phyloP scores from a whole-genome alignment of 371 early-diverging fungal species.

The Mortierella sp. region DNA sequence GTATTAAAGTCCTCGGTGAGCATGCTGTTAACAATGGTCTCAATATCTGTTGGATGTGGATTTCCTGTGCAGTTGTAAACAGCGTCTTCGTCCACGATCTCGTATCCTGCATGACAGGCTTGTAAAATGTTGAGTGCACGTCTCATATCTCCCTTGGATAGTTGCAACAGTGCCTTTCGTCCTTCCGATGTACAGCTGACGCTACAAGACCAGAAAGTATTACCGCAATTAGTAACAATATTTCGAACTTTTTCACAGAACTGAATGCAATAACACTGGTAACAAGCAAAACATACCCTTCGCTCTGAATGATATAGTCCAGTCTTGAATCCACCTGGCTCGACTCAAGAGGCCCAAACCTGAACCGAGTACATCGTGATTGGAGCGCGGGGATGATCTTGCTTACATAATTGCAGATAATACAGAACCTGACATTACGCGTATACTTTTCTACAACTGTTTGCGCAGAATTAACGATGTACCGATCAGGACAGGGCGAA shows the following conservation, averaged over 20 bases:
- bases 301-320: constrained; percentile 75
- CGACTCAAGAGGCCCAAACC: constrained; percentile 91
- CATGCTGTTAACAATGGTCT: constrained; percentile 82
- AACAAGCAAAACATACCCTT: constrained; percentile 61
- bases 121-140: constrained; percentile 94
- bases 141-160: constrained; percentile 97
- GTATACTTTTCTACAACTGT: constrained; percentile 98
- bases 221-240: no score
- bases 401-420: constrained; percentile 98
- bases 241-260: no score
- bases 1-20: constrained; percentile 80
- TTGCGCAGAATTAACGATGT: background rate
- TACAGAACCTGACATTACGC: constrained; percentile 96
- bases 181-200: constrained; percentile 87
- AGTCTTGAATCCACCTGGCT: constrained; percentile 83
- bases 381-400: constrained; percentile 99
- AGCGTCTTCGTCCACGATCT: constrained; percentile 75
- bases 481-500: background rate
- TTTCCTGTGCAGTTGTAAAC: constrained; percentile 93
- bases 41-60: constrained; percentile 90
- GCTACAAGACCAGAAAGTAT: constrained; percentile 40
- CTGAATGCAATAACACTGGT: background rate
- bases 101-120: constrained; percentile 88
- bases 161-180: constrained; percentile 77
- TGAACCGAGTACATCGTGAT: constrained; percentile 98